Evolutionary conservation across 352 stramenopile species (phyloP), one percentile per base, ranked within the genome.

Genomic region (Phytophthora parvispora): DNA sequence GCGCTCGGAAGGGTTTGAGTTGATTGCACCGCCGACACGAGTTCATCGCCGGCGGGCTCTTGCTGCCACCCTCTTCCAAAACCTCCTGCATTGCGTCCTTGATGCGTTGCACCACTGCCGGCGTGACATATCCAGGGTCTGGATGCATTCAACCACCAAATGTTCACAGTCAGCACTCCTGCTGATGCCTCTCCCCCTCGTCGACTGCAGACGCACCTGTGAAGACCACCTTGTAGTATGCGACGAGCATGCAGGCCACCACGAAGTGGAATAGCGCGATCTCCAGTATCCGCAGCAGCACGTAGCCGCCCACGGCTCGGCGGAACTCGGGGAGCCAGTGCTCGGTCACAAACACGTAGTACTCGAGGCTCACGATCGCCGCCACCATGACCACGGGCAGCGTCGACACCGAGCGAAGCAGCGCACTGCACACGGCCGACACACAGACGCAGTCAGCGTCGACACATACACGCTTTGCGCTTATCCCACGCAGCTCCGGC

Each of bases 71-170:
- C 57, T 81, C 64, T 61, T 95, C 87, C 36, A 96, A 72, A 6
- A 77, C 82, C 49, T 89, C 70, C 53, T 94, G 80, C 47, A 90
- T 67, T 2, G 80, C 84, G 25, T 93, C 85, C 45, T 83, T 71
- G 29, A 93, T 70, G 31, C 73, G 71, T 53, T 94, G 80, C 45
- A 95, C 74, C 29, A 90, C 78, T 15, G 67, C 51, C 15, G 83
- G 69, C 18, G 86, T 94, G 49, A 96, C 84, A 60, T 94, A 95
- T 54, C 89, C 89, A 5, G 89, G 89, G 53, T 96, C 89, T 94
- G n/a, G n/a, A n/a, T n/a, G 22, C 65, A 69, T 8, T 27, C 38
- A 57, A 18, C 18, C 36, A 56, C 10, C 1, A 34, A 43, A 69
- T n/a, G n/a, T n/a, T n/a, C n/a, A n/a, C 24, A 18, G 4, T 64